Percentiles rank a stretch among this genome's conserved stretches.
phyloP scores from a whole-genome alignment of 257 asterid species.

The Catharanthus roseus region DNA sequence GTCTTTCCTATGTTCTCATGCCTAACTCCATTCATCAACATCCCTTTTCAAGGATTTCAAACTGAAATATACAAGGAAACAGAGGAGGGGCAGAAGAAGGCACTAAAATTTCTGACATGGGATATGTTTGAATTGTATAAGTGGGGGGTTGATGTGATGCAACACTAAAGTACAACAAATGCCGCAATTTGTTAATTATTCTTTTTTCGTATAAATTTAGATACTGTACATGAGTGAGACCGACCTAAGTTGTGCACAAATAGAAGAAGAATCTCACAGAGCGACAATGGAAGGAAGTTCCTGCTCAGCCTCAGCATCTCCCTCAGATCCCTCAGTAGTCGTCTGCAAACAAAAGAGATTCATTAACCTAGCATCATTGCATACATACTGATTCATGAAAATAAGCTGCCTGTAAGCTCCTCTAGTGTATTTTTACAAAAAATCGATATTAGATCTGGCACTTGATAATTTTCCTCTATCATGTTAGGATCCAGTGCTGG shows the following conservation, averaged over 20 bases:
- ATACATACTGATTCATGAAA: no score
- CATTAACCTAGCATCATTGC: not conserved
- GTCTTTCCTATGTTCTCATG: not conserved
- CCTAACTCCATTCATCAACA: not conserved
- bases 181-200: slow-evolving; percentile 29
- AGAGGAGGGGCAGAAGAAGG: not conserved
- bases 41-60: not conserved
- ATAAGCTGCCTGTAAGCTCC: no score
- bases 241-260: slow-evolving; percentile 13
- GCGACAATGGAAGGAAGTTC: slow-evolving; percentile 96
- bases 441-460: no score
- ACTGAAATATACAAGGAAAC: not conserved
- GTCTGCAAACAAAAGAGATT: slow-evolving; percentile 27
- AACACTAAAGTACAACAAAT: slow-evolving; percentile 28
- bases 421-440: no score
- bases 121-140: not conserved
- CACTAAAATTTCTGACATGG: not conserved
- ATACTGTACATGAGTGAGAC: slow-evolving; percentile 45
- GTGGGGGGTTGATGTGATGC: slow-evolving; percentile 2
- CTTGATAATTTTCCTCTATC: no score
- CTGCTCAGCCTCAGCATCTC: slow-evolving; percentile 72
- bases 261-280: slow-evolving; percentile 35
- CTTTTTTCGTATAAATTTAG: slow-evolving; percentile 15
- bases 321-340: slow-evolving; percentile 49
- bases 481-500: no score